Percentiles rank a stretch among this genome's conserved stretches.
These are phyloP conservation scores for Ogataea chonburiensis DNA, from an alignment of 805 yeast species.

Conservation along the genomic window DNA sequence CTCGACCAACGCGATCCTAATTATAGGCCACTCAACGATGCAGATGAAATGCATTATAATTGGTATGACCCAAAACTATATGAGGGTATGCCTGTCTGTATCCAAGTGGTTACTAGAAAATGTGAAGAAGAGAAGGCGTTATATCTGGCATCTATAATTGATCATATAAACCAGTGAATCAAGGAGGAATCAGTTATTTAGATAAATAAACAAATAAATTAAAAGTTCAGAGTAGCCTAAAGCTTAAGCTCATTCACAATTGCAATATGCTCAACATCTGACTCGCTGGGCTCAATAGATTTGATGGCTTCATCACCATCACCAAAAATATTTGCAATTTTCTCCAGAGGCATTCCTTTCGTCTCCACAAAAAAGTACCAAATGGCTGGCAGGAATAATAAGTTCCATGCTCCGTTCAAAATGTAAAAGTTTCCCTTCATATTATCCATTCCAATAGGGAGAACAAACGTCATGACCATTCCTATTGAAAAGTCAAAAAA, in stretches of 20 bases:
- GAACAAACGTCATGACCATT: constrained; percentile 32
- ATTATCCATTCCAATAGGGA: constrained; percentile 39
- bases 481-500: constrained; percentile 18
- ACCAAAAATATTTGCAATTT: constrained; percentile 9
- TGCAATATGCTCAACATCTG: too few species aligned
- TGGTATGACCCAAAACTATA: constrained; percentile 47
- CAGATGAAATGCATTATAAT: constrained; percentile 44
- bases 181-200: too few species aligned
- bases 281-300: not conserved
- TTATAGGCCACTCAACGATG: constrained; percentile 37
- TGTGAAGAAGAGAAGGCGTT: constrained; percentile 58
- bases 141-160: constrained; percentile 13
- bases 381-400: constrained; percentile 27
- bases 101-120: constrained; percentile 64
- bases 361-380: constrained; percentile 37
- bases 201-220: too few species aligned
- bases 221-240: too few species aligned
- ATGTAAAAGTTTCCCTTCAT: constrained; percentile 36
- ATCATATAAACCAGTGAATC: constrained; percentile 1
- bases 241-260: too few species aligned
- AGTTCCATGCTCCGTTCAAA: constrained; percentile 23
- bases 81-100: constrained; percentile 60
- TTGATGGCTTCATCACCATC: constrained; percentile 1
- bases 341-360: constrained; percentile 20
- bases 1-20: constrained; percentile 35